Evolutionary conservation across 257 asterid genomes (phyloP).

Genomic region (Solanum infundibuliforme): DNA sequence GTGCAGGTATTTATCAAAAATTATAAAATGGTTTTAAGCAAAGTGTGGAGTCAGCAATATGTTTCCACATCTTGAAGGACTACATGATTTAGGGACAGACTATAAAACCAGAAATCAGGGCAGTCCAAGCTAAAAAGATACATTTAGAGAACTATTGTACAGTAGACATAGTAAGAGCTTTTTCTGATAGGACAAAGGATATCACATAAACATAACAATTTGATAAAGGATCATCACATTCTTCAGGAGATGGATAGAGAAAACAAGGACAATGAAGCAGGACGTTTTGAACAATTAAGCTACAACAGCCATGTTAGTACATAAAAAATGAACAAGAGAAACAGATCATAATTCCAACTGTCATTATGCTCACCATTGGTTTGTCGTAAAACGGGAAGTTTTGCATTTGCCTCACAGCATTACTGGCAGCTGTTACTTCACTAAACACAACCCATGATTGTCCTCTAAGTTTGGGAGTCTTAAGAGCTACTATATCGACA

Average conservation of each 20-base stretch:
- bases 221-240: background rate
- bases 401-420: conserved; percentile 97
- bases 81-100: background rate
- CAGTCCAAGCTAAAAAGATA: background rate
- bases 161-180: background rate
- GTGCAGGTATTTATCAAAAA: background rate
- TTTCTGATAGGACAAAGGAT: background rate
- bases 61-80: background rate
- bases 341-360: background rate
- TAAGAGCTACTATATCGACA: conserved; percentile 81
- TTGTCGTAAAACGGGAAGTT: conserved; percentile 90
- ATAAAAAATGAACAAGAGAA: background rate
- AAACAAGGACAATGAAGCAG: background rate
- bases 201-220: background rate
- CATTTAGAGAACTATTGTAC: background rate
- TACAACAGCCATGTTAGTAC: background rate
- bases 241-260: background rate
- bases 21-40: background rate
- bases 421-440: conserved; percentile 93
- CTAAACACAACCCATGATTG: conserved; percentile 98
- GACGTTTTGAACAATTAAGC: background rate
- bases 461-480: conserved; percentile 91
- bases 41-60: background rate
- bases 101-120: background rate
- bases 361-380: conserved; percentile 61